Conservation (phyloP, 331 rosid species). For the Stylosanthes scabra region DNA sequence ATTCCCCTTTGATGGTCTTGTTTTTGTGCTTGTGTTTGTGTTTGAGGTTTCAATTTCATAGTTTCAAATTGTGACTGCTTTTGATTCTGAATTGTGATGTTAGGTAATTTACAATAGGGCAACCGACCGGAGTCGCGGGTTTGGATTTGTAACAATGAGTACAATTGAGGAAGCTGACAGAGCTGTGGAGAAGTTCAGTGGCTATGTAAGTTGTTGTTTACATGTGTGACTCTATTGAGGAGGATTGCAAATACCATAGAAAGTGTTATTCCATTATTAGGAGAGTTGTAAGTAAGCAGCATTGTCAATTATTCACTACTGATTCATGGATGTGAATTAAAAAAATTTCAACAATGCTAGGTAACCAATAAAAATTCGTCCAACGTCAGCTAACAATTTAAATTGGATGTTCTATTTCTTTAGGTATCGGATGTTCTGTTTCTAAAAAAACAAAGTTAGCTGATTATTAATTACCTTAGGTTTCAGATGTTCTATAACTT, state of each 20-base stretch:
- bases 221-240: neutral
- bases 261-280: no score
- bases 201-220: slow-evolving; percentile 63
- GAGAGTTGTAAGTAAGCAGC: neutral
- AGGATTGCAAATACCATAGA: neutral
- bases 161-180: slow-evolving; percentile 83
- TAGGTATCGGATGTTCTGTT: no score
- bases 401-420: neutral
- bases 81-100: slow-evolving; percentile 29
- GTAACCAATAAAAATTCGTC: no score
- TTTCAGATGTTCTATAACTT: no score
- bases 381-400: no score
- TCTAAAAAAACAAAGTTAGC: no score
- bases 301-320: neutral
- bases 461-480: no score
- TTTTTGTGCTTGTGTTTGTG: no score
- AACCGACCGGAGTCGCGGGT: slow-evolving; percentile 91
- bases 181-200: slow-evolving; percentile 72
- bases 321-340: no score
- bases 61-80: neutral
- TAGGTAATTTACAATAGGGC: slow-evolving; percentile 90
- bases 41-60: neutral
- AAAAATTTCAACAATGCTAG: no score
- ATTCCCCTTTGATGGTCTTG: neutral
- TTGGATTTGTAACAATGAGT: slow-evolving; percentile 95